Evolutionary conservation across 495 filamentous ascomycete genomes (phyloP), one percentile per base, ranked within the genome.

Genomic region (Aspergillus nanangensis): DNA sequence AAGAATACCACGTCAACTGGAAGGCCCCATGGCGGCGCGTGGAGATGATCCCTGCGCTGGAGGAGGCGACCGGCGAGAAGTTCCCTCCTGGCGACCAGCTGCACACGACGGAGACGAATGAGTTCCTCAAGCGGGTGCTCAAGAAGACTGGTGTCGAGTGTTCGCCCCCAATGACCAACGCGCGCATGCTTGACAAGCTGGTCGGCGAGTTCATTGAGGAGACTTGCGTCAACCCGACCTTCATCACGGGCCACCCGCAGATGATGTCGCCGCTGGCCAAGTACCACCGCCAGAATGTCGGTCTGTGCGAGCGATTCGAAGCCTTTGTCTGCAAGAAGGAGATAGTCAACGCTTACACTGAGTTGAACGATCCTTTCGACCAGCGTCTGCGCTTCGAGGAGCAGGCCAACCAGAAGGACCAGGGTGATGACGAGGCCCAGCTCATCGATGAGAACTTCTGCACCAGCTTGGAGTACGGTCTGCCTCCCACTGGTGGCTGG

Each of bases 261-360:
- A 88, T 95, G 83, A 99, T 99, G 94, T 93, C 87, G 15, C 93
- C 93, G 4, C 76, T 97, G 22, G 94, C 93, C 75, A 97, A 99
- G 77, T 89, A 88, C 67, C 87, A 96, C 70, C 87, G 94, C 48
- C 57, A 71, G 47, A 77, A 81, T 50, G 76, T 82, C 37, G 94
- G 94, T 55, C 80, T 98, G 11, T 95, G 90, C 63, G 93, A 98
- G 71, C 84, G 94, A 43, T 96, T 96, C 70, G 93, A 98, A 70
- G 90, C 87, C 15, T 98, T 98, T 58, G 94, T 95, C 23, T 90
- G 87, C 78, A 95, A 89, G 76, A 96, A 96, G 78, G 90, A 96
- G 63, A 94, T 96, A 52, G 83, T 82, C 50, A 96, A 97, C 58
- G 90, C 91, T 2, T 97, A 97, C 73, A 99, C 93, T 11, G 93